Evolutionary conservation across 805 yeast species (phyloP).

Genomic region (Priceomyces carsonii): DNA sequence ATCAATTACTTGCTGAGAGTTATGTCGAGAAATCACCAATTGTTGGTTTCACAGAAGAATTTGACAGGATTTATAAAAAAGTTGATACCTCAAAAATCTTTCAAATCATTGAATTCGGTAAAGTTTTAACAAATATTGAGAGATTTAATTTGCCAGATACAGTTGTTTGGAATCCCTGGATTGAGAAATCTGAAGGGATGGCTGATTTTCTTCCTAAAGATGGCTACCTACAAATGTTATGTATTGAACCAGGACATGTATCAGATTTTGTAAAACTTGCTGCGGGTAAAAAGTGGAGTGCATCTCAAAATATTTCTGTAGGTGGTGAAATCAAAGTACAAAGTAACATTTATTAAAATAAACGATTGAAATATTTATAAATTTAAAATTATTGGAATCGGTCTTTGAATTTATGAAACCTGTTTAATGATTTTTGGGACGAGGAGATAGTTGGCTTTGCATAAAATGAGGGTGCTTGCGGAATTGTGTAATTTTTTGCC

Average conservation of each 20-base stretch:
- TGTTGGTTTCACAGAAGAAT: constrained; percentile 70
- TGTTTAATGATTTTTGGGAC: constrained; percentile 37
- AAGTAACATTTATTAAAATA: constrained; percentile 38
- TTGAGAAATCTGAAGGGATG: constrained; percentile 76
- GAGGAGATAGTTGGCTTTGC: constrained; percentile 44
- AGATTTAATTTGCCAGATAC: constrained; percentile 64
- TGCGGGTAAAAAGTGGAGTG: constrained; percentile 80
- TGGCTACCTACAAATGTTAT: constrained; percentile 86
- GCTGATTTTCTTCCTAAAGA: constrained; percentile 83
- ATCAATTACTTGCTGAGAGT: constrained; percentile 66
- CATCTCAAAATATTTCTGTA: constrained; percentile 57
- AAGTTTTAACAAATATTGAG: constrained; percentile 66
- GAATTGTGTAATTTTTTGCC: constrained; percentile 18
- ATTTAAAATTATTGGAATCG: constrained; percentile 20
- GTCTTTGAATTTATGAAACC: constrained; percentile 35
- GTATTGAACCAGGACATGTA: constrained; percentile 94
- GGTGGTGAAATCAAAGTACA: constrained; percentile 66
- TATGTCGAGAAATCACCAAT: constrained; percentile 77
- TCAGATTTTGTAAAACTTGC: constrained; percentile 59
- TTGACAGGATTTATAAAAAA: constrained; percentile 79
- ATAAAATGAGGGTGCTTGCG: constrained; percentile 30
- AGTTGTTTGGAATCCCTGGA: constrained; percentile 99
- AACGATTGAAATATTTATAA: neutral
- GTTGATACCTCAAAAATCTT: constrained; percentile 55
- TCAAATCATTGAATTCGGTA: constrained; percentile 71